Percentiles rank a stretch among this genome's conserved stretches.
phyloP scores from a whole-genome alignment of 208 protist species.

The Spongospora subterranea region DNA sequence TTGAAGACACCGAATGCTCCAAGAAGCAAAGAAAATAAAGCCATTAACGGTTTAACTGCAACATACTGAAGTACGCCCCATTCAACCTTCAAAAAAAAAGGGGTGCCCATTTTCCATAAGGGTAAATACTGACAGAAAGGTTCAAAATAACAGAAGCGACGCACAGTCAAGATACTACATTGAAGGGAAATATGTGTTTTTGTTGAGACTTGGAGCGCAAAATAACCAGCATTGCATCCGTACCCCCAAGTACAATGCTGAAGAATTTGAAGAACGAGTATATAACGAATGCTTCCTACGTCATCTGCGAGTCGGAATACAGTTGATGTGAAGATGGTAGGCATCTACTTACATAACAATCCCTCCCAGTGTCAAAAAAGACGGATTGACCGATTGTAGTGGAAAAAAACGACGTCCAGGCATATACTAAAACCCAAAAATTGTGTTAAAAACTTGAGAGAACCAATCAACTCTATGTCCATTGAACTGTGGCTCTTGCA shows the following conservation, averaged over 20 bases:
- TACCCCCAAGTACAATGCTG: background rate
- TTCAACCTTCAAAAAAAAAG: background rate
- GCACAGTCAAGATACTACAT: background rate
- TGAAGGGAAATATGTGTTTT: slow-evolving; percentile 29
- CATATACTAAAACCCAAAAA: slow-evolving; percentile 21
- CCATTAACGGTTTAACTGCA: slow-evolving; percentile 39
- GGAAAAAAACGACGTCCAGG: slow-evolving; percentile 55
- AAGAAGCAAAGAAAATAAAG: background rate
- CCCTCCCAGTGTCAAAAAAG: background rate
- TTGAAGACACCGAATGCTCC: slow-evolving; percentile 6
- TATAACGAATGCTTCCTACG: slow-evolving; percentile 47
- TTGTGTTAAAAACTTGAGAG: background rate
- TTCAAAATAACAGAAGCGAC: too few relatives aligned
- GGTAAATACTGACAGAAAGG: slow-evolving; percentile 7
- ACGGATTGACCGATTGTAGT: background rate
- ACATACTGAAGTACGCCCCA: slow-evolving; percentile 39
- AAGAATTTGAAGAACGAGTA: slow-evolving; percentile 53
- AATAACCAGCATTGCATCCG: background rate
- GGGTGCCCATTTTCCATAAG: slow-evolving; percentile 39
- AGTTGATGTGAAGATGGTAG: background rate
- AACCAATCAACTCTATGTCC: too few relatives aligned
- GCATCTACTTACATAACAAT: slow-evolving; percentile 17
- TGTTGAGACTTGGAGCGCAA: slow-evolving; percentile 49
- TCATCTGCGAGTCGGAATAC: background rate
- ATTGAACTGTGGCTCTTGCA: too few relatives aligned